phyloP scores from a whole-genome alignment of 2,329 filamentous ascomycete species.

The Ceratocystis papillata region DNA sequence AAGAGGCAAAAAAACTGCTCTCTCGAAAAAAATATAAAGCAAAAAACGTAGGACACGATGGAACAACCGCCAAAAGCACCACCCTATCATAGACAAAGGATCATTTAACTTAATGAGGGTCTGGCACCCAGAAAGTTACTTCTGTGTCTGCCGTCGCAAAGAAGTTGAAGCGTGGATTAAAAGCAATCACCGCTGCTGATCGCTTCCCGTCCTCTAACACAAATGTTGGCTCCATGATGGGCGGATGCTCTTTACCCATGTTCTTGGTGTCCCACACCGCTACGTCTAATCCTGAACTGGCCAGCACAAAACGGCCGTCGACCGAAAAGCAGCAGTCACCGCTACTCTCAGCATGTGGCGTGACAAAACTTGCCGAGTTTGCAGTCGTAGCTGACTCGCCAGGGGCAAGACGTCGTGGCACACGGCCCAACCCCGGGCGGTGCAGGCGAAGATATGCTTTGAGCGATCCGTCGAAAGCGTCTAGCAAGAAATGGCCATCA shows the following conservation, averaged over 20 bases:
- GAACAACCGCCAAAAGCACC: neutral
- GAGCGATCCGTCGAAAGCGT: slow-evolving; percentile 75
- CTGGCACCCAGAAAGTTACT: slow-evolving; percentile 65
- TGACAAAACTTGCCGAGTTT: slow-evolving; percentile 31
- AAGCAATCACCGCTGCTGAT: slow-evolving; percentile 65
- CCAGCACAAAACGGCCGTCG: slow-evolving; percentile 79
- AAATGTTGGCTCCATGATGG: slow-evolving; percentile 51
- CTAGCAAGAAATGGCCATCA: slow-evolving; percentile 79
- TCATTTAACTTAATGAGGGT: slow-evolving; percentile 35
- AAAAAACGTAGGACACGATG: neutral
- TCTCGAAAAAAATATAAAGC: neutral
- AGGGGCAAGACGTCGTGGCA: slow-evolving; percentile 42
- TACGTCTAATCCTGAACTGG: slow-evolving; percentile 63
- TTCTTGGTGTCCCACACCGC: slow-evolving; percentile 72
- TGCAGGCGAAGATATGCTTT: slow-evolving; percentile 59
- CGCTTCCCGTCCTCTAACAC: slow-evolving; percentile 52
- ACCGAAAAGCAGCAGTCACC: slow-evolving; percentile 82
- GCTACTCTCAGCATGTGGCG: slow-evolving; percentile 42
- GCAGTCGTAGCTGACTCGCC: slow-evolving; percentile 36
- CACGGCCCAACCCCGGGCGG: slow-evolving; percentile 42
- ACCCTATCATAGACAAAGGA: neutral
- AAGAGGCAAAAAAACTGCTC: neutral
- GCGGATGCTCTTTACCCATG: slow-evolving; percentile 40
- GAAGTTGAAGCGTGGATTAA: slow-evolving; percentile 87
- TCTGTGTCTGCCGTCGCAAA: slow-evolving; percentile 84